Conservation (phyloP, 2,329 filamentous ascomycete species). For the Coniochaeta hoffmannii region DNA sequence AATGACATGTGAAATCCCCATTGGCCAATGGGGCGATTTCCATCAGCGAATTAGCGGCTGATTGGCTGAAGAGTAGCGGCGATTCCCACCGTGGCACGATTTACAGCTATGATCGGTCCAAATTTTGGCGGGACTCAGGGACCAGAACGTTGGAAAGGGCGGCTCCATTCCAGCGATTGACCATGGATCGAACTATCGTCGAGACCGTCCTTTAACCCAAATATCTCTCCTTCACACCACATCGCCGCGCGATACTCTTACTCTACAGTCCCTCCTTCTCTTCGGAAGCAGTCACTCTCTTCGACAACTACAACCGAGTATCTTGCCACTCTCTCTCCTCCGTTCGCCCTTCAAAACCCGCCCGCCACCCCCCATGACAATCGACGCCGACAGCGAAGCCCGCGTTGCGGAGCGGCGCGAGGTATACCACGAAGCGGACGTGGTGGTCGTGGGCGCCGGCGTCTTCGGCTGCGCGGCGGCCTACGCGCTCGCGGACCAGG, state of each 20-base stretch:
- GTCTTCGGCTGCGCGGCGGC: conserved; percentile 84
- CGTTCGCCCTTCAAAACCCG: not conserved
- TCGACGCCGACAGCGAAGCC: conserved; percentile 26
- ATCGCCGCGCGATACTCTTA: not conserved
- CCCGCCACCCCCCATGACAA: conserved; percentile 19
- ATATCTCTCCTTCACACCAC: not conserved
- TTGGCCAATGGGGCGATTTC: conserved; percentile 11
- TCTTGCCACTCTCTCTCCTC: not conserved
- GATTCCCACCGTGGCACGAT: conserved; percentile 18
- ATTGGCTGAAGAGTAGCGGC: conserved; percentile 11
- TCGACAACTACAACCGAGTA: not conserved
- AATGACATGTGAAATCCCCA: conserved; percentile 19
- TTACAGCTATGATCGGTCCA: conserved; percentile 3
- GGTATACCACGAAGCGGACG: conserved; percentile 61
- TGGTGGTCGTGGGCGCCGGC: conserved; percentile 88
- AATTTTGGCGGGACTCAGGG: conserved; percentile 1
- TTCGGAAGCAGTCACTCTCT: not conserved
- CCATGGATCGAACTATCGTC: not conserved
- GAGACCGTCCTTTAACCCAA: not conserved
- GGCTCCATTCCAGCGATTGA: not conserved
- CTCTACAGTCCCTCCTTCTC: not conserved
- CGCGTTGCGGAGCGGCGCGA: conserved; percentile 39
- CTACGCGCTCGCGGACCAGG: conserved; percentile 77
- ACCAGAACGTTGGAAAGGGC: not conserved
- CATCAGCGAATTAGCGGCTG: conserved; percentile 4